A percentile compares a stretch with the other conserved stretches of the same genome.
Conservation (phyloP, 495 filamentous ascomycete species). For the Daldinia caldariorum region DNA sequence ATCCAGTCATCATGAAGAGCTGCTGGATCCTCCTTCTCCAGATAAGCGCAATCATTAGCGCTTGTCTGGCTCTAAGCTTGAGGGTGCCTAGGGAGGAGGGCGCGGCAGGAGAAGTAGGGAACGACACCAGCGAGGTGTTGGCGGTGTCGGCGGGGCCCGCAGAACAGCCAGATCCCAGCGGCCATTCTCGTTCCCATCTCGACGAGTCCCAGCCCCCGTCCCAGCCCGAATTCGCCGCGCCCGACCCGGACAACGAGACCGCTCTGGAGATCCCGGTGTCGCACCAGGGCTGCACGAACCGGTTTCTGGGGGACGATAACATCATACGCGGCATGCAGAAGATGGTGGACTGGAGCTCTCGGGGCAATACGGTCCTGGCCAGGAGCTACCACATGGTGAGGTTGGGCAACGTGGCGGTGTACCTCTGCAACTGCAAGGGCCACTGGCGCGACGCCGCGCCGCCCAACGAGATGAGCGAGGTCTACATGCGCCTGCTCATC, state of each 20-base stretch:
- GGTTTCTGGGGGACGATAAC: not conserved
- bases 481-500: constrained; percentile 25
- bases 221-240: not conserved
- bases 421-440: constrained; percentile 63
- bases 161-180: no score
- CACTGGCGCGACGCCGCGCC: constrained; percentile 6
- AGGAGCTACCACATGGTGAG: not conserved
- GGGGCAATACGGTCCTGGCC: not conserved
- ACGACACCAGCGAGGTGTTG: no score
- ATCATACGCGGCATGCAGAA: not conserved
- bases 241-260: not conserved
- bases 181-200: no score
- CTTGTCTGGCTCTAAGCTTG: no score
- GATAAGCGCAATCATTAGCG: no score
- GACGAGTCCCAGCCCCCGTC: no score
- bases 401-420: not conserved
- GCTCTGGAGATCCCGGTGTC: constrained; percentile 22
- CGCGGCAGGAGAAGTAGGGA: no score
- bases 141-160: no score
- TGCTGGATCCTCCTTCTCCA: no score
- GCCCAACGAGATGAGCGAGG: constrained; percentile 23
- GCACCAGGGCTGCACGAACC: constrained; percentile 20
- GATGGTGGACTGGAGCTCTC: constrained; percentile 8
- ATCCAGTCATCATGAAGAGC: no score
- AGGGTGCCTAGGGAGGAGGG: no score